These are phyloP conservation scores for Gaeumannomyces sp. DNA, from an alignment of 2,329 filamentous ascomycete species.

Conservation along the genomic window DNA sequence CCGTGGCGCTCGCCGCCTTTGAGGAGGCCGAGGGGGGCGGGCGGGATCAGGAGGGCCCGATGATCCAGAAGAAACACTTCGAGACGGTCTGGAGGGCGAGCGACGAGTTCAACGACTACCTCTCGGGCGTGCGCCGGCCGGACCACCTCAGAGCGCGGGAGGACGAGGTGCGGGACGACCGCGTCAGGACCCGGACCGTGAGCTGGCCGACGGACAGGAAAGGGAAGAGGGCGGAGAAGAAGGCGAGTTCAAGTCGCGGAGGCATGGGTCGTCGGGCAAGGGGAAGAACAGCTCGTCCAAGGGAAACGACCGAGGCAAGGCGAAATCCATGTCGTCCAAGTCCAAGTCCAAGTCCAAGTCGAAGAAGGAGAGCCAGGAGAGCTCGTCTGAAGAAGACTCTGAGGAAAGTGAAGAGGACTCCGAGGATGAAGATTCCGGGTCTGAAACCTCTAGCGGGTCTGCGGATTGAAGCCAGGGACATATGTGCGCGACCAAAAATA, in stretches of 20 bases:
- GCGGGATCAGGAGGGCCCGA: slow-evolving; percentile 7
- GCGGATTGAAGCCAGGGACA: too few species aligned
- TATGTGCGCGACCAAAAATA: too few species aligned
- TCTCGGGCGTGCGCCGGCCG: background rate
- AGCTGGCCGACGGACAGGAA: background rate
- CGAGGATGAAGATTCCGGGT: background rate
- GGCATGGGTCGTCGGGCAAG: background rate
- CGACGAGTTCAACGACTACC: slow-evolving; percentile 9
- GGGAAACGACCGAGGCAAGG: background rate
- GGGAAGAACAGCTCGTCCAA: background rate
- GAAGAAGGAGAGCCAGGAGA: background rate
- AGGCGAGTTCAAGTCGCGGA: background rate
- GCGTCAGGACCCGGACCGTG: background rate
- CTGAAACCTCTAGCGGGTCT: background rate
- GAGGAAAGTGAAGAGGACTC: background rate
- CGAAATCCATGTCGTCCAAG: background rate
- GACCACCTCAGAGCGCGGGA: background rate
- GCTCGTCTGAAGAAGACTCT: background rate
- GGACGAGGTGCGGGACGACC: background rate
- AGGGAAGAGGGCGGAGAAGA: background rate
- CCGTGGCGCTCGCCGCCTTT: slow-evolving; percentile 11
- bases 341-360: background rate
- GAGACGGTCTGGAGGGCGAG: slow-evolving; percentile 22
- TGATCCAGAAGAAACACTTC: slow-evolving; percentile 28
- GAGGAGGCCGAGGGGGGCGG: slow-evolving; percentile 17